Evolutionary conservation across 164 flowering plant genomes (phyloP), one percentile per base, ranked within the genome.

Genomic region (Magnolia changhungtana): DNA sequence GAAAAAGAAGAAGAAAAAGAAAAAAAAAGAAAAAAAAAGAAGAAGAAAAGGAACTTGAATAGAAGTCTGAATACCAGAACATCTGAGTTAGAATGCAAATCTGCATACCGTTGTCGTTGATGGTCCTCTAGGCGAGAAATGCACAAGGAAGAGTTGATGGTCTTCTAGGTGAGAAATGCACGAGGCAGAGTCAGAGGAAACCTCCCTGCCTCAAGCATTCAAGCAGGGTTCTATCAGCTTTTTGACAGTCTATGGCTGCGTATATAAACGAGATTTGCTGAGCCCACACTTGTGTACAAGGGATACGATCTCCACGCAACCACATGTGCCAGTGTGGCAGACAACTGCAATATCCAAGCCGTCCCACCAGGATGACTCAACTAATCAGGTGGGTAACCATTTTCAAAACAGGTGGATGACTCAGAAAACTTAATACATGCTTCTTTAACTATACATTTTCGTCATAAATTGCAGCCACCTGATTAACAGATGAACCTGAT

Each of bases 301-400:
- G 23, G 23, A 63, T 27, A 27, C 29, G 2, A 1, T 27, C 29
- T 27, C 29, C 29, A 27, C 29, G 29, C 27, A 24, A 24, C 27
- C 27, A 1, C 20, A 51, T 55, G 23, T 68, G 31, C 8, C 20
- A 51, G 21, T n/a, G n/a, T 19, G 70, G 6, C n/a, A 19, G 51
- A 9, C 74, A 83, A 86, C 89, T 89, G 86, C 81, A n/a, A 83
- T 80, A 13, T 84, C 86, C 58, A 87, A 83, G 84, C 86, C 84
- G 81, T 82, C 86, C 49, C 77, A 81, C 69, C 76, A 78, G 5
- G 82, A 50, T 67, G 61, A 52, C 50, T 27, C 29, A 27, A 27
- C 29, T 27, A 27, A 27, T 27, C 29, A 27, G 29, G 29, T 27
- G 29, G 29, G 29, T 27, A 27, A 27, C 29, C 29, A 27, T 27